Conservation (phyloP, 2,329 filamentous ascomycete species). For the Diaporthe citriasiana region DNA sequence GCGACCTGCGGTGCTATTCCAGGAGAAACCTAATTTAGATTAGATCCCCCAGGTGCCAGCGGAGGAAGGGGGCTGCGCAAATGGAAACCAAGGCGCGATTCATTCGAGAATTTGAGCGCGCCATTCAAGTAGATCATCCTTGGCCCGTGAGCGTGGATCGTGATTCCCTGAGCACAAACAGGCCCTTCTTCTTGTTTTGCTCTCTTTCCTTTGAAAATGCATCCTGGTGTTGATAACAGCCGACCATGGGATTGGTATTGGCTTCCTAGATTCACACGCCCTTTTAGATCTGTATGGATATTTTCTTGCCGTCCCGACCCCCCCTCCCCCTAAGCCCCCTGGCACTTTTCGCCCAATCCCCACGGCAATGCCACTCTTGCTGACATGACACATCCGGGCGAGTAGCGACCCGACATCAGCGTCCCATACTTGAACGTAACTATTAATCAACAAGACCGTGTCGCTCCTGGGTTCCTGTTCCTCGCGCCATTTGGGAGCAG, state of each 20-base stretch:
- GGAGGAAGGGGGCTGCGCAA: too few relatives aligned
- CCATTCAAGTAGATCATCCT: neutral
- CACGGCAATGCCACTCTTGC: neutral
- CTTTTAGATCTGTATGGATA: neutral
- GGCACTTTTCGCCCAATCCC: too few relatives aligned
- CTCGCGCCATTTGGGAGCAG: constrained; percentile 1
- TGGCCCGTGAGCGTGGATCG: neutral
- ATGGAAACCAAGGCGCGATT: neutral
- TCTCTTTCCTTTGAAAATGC: neutral
- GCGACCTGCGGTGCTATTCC: neutral
- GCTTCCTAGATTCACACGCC: constrained; percentile 8
- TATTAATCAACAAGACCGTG: neutral
- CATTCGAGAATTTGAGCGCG: neutral
- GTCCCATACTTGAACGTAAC: constrained; percentile 18
- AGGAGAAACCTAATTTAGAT: neutral
- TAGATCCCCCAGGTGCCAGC: neutral
- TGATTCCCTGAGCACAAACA: neutral
- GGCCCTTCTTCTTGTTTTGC: neutral
- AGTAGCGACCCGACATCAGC: constrained; percentile 12
- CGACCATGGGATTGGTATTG: constrained; percentile 24
- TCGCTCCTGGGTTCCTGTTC: neutral
- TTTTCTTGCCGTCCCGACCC: neutral
- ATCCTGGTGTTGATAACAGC: neutral
- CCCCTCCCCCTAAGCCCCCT: neutral
- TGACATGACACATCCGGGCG: neutral